These are phyloP conservation scores for Coemansia sp. DNA, from an alignment of 192 early-diverging fungal genomes.

Conservation along the genomic window DNA sequence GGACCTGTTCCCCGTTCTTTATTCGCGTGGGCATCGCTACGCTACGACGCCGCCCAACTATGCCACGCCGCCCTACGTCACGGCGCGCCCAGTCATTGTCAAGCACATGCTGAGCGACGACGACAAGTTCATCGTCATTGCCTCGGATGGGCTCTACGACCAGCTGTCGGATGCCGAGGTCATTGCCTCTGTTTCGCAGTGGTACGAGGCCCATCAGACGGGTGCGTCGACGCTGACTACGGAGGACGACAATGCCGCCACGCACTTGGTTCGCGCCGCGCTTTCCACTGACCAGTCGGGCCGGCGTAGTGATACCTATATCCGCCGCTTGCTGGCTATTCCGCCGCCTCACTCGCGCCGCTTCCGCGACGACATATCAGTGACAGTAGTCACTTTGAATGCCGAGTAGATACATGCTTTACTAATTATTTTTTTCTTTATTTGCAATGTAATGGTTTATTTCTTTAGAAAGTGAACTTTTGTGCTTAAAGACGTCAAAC, in stretches of 20 bases:
- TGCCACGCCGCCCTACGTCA: constrained; percentile 69
- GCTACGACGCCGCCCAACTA: constrained; percentile 32
- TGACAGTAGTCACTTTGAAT: constrained; percentile 60
- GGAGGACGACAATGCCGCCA: constrained; percentile 65
- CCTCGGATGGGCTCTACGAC: constrained; percentile 80
- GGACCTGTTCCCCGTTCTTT: constrained; percentile 10
- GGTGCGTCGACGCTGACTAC: constrained; percentile 16
- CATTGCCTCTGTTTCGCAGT: constrained; percentile 22
- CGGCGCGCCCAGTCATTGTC: constrained; percentile 65
- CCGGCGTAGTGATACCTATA: constrained; percentile 61
- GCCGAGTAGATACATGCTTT: constrained; percentile 6
- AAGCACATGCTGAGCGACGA: constrained; percentile 57
- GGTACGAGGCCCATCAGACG: constrained; percentile 15
- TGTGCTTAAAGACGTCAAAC: neutral
- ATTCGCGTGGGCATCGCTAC: constrained; percentile 21
- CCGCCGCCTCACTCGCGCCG: constrained; percentile 65
- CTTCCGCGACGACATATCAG: constrained; percentile 85
- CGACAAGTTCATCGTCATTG: constrained; percentile 71
- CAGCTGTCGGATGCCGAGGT: constrained; percentile 62
- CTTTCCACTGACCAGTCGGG: constrained; percentile 55
- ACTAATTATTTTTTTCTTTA: neutral
- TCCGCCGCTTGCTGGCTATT: constrained; percentile 66
- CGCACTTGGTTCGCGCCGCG: constrained; percentile 71
- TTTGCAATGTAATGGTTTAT: constrained; percentile 1
- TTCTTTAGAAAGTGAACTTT: neutral